These are phyloP conservation scores for Capronia americana DNA, from an alignment of 2,329 filamentous ascomycete genomes.

Conservation along the genomic window DNA sequence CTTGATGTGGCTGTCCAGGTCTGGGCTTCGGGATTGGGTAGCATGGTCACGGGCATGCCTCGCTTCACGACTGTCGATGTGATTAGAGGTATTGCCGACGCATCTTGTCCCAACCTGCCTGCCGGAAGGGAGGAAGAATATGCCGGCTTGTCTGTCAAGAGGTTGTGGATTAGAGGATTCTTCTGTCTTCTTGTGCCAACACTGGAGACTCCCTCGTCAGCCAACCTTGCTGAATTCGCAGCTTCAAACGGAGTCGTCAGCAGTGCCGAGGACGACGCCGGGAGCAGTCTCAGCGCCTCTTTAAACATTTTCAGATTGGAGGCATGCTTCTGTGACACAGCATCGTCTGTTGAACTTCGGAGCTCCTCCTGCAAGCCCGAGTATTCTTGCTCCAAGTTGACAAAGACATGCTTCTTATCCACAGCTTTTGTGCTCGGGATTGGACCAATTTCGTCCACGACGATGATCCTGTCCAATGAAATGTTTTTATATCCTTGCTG, in stretches of 20 bases:
- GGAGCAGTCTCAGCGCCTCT: slow-evolving; percentile 74
- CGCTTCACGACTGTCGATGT: slow-evolving; percentile 83
- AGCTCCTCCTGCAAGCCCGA: slow-evolving; percentile 70
- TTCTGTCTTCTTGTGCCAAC: slow-evolving; percentile 66
- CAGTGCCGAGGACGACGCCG: slow-evolving; percentile 82
- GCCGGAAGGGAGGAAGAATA: slow-evolving; percentile 89
- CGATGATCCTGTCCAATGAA: slow-evolving; percentile 81
- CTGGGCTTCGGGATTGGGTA: slow-evolving; percentile 70
- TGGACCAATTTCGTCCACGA: slow-evolving; percentile 85
- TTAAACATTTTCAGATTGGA: slow-evolving; percentile 68
- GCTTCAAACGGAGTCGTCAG: slow-evolving; percentile 87
- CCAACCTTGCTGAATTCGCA: slow-evolving; percentile 61
- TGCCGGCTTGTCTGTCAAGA: slow-evolving; percentile 91
- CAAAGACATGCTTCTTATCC: slow-evolving; percentile 75
- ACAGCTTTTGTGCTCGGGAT: slow-evolving; percentile 62
- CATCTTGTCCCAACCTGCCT: slow-evolving; percentile 59
- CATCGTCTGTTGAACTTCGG: slow-evolving; percentile 41
- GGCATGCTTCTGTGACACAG: slow-evolving; percentile 37
- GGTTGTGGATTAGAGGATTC: slow-evolving; percentile 93
- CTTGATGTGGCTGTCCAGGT: slow-evolving; percentile 73
- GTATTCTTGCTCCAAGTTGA: slow-evolving; percentile 94
- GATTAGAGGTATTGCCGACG: slow-evolving; percentile 43
- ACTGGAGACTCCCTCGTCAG: slow-evolving; percentile 48
- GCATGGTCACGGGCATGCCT: slow-evolving; percentile 86
- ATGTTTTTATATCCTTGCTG: slow-evolving; percentile 59